Evolutionary conservation across 1,284 basidiomycete genomes (phyloP).

Genomic region (Malassezia globosa): DNA sequence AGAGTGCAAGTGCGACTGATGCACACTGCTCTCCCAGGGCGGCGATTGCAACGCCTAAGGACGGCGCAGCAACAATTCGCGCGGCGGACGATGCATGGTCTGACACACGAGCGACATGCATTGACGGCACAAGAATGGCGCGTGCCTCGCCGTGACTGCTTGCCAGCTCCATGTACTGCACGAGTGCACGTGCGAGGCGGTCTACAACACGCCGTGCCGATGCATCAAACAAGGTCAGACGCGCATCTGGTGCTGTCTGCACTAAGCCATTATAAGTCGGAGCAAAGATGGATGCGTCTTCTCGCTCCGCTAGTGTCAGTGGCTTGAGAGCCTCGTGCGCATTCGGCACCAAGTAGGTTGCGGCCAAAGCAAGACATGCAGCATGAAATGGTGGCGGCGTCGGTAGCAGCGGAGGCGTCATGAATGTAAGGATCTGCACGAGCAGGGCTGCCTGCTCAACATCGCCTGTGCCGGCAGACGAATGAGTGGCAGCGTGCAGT

Average conservation of each 20-base stretch:
- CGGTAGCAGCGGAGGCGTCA: conserved; percentile 59
- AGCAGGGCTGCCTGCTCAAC: conserved; percentile 60
- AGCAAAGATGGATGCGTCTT: conserved; percentile 49
- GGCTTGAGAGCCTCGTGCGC: conserved; percentile 59
- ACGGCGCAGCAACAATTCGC: conserved; percentile 52
- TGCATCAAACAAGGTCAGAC: conserved; percentile 25
- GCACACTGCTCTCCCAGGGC: conserved; percentile 56
- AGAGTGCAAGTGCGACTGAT: conserved; percentile 56
- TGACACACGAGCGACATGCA: conserved; percentile 17
- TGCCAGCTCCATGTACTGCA: conserved; percentile 36
- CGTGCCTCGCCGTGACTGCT: conserved; percentile 21
- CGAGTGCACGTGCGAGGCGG: conserved; percentile 25
- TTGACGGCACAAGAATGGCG: conserved; percentile 26
- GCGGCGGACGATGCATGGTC: conserved; percentile 51
- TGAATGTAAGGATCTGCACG: conserved; percentile 55
- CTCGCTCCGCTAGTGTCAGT: conserved; percentile 60
- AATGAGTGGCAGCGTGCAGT: conserved; percentile 60
- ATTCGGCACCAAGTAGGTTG: conserved; percentile 59
- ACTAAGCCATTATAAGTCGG: conserved; percentile 21
- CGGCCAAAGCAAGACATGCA: conserved; percentile 65
- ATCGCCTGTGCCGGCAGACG: conserved; percentile 56
- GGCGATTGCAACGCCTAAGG: conserved; percentile 63
- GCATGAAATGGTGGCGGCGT: conserved; percentile 60
- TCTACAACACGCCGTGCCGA: conserved; percentile 22
- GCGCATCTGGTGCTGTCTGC: conserved; percentile 13